Evolutionary conservation across 1,139 yeast genomes (phyloP).

Genomic region (Groenewaldozyma sp.): DNA sequence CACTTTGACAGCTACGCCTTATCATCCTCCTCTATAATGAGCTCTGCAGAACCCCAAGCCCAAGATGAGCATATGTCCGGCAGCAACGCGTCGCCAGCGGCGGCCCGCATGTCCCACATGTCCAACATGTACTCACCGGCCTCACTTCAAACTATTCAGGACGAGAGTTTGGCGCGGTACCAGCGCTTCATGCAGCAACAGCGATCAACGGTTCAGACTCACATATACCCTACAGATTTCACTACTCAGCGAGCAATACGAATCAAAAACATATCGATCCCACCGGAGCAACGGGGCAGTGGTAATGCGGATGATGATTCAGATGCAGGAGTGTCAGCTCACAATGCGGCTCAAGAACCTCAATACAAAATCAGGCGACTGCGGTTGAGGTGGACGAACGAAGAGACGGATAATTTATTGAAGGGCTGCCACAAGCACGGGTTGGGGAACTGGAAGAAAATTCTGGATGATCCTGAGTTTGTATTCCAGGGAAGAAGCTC

Average conservation of each 20-base stretch:
- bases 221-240: not conserved
- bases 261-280: too few species aligned
- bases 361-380: conserved; percentile 21
- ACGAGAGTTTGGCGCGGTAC: not conserved
- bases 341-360: not conserved
- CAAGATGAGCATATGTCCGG: too few species aligned
- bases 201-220: not conserved
- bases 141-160: not conserved
- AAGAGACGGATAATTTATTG: conserved; percentile 34
- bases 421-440: conserved; percentile 37
- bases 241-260: not conserved
- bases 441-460: conserved; percentile 41
- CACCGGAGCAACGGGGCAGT: not conserved
- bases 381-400: conserved; percentile 34
- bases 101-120: too few species aligned
- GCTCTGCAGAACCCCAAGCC: too few species aligned
- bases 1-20: too few species aligned
- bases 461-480: conserved; percentile 32
- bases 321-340: not conserved
- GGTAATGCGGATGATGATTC: not conserved
- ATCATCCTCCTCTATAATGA: too few species aligned
- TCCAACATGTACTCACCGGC: not conserved
- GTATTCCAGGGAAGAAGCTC: conserved; percentile 37
- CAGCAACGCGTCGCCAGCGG: too few species aligned
- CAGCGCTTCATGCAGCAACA: not conserved